Conservation (phyloP, 441 rosid genomes). For the Erysimum cheiri region DNA sequence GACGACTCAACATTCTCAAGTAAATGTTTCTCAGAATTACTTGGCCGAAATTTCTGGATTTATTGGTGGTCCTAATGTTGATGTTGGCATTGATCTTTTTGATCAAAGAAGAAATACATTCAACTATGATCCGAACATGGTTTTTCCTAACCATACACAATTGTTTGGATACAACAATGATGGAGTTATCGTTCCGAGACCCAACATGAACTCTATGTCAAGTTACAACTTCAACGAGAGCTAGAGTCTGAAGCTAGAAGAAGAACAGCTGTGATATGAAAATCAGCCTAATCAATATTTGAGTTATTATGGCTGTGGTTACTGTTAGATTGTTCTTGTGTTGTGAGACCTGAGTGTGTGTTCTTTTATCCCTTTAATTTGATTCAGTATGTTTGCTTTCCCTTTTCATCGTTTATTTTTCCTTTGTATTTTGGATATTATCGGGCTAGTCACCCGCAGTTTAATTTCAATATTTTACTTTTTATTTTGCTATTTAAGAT, state of each 20-base stretch:
- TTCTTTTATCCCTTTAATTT: not conserved
- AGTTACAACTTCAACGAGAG: slow-evolving; percentile 18
- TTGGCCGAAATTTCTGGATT: not conserved
- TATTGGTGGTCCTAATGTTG: not conserved
- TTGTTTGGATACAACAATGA: not conserved
- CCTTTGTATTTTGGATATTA: not conserved
- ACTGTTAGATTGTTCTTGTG: not conserved
- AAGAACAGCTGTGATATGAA: not conserved
- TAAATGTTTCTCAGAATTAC: not conserved
- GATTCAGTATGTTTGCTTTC: not conserved
- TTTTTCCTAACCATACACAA: not conserved
- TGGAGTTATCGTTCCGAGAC: not conserved
- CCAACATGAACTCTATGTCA: not conserved
- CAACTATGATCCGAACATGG: not conserved
- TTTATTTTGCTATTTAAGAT: not conserved
- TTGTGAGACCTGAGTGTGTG: not conserved
- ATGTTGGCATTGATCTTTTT: not conserved
- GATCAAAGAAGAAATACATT: slow-evolving; percentile 10
- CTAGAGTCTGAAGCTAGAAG: slow-evolving; percentile 23
- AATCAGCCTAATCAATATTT: not conserved
- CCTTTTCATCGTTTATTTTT: not conserved
- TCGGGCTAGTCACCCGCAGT: no score
- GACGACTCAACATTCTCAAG: slow-evolving; percentile 33
- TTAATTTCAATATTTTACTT: not conserved
- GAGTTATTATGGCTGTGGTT: not conserved